Evolutionary conservation across 1,284 basidiomycete species (phyloP), one percentile per base, ranked within the genome.

Genomic region (Serendipita sp.): DNA sequence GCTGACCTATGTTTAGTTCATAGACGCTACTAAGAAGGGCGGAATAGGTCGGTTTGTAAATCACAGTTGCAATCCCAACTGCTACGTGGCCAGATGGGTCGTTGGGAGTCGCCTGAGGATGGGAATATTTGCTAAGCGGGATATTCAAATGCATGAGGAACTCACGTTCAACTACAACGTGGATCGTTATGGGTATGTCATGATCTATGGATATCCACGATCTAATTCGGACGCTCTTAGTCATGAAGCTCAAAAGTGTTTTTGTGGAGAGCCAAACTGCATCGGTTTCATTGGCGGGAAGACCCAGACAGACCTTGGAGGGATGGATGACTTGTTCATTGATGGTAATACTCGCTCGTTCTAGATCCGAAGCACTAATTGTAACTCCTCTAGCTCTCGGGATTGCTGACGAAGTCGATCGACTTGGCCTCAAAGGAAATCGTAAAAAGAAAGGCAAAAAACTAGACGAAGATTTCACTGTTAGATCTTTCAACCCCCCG

Each of bases 151-250:
- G 70, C 76, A 92, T 66, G 96, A 99, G 72, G 96, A 99, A 74
- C 76, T 99, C 66, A 99, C 95, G 0, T 99, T 99, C 79, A 98
- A 99, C 74, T 99, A 99, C 74, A 99, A 99, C 71, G 96, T 99
- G 53, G 96, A 99, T 73, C 90, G 96, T 64, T 99, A 99, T 72
- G 95, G 95, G 91, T 93, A 66, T 64, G 87, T 78, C 5, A 42
- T 32, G 3, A 10, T n/a, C 44, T 3, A 17, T 58, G n/a, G 32
- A 10, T 47, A 47, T 58, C 12, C 29, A 43, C 17, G 49, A 15
- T 13, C 44, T 35, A 32, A 29, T 60, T 58, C 53, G 38, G 29
- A 41, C 26, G 44, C 32, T 2, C 42, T 15, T 65, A 94, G 93
- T 1, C 93, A 99, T 73, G 92, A 96, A 66, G 88, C 96, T 62